A percentile compares a stretch with the other conserved stretches of the same genome.
Evolutionary conservation across 495 filamentous ascomycete species (phyloP).

Genomic region (Talaromyces adpressus): DNA sequence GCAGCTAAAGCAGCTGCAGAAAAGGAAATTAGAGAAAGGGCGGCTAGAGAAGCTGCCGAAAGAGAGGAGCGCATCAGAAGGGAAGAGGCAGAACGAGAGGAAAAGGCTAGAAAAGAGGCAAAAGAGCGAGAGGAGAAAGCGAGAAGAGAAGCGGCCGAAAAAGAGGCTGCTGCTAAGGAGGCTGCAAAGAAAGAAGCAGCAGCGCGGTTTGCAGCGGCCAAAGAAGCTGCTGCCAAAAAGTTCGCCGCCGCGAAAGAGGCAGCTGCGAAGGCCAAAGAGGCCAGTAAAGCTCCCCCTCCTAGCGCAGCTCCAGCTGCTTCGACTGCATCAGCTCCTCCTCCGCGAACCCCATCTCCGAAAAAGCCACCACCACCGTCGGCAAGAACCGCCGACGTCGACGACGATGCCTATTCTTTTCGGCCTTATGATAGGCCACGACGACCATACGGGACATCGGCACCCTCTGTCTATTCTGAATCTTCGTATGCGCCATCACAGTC

Average conservation of each 20-base stretch:
- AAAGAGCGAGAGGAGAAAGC: constrained; percentile 23
- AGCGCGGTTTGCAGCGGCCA: constrained; percentile 15
- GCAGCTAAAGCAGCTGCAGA: constrained; percentile 39
- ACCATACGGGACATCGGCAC: constrained; percentile 40
- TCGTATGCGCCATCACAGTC: constrained; percentile 76
- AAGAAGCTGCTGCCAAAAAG: constrained; percentile 38
- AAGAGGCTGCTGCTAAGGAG: constrained; percentile 35
- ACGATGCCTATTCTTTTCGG: constrained; percentile 66
- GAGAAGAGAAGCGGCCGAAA: constrained; percentile 26
- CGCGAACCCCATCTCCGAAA: constrained; percentile 43
- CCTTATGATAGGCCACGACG: constrained; percentile 72
- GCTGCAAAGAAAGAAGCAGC: constrained; percentile 26
- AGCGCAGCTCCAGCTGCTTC: constrained; percentile 19
- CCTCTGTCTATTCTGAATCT: constrained; percentile 71
- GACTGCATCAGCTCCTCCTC: constrained; percentile 14
- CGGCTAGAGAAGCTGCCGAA: constrained; percentile 27
- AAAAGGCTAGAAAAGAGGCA: constrained; percentile 23
- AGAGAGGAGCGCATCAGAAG: constrained; percentile 14
- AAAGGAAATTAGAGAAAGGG: constrained; percentile 34
- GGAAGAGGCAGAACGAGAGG: constrained; percentile 20
- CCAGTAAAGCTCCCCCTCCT: constrained; percentile 10
- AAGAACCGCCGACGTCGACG: constrained; percentile 59
- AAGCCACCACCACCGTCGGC: constrained; percentile 53
- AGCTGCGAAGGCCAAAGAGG: constrained; percentile 14
- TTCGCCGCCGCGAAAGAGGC: constrained; percentile 33